These are phyloP conservation scores for Chloris gayana DNA, from an alignment of 176 grass and related monocot species.

Conservation along the genomic window DNA sequence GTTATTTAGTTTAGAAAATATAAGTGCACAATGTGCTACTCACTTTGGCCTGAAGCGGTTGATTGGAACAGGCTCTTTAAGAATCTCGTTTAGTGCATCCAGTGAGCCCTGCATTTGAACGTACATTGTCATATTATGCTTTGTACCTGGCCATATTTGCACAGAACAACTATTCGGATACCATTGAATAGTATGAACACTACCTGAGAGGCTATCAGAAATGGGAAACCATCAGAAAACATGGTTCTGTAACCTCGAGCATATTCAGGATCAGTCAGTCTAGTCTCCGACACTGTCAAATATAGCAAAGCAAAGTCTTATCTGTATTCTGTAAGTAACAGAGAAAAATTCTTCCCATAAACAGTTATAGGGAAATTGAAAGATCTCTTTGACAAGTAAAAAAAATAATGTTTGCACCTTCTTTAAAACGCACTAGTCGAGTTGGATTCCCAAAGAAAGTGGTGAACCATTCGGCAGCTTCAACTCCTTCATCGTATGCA, in stretches of 20 bases:
- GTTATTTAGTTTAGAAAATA: not conserved
- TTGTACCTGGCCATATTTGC: slow-evolving; percentile 16
- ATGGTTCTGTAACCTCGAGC: not conserved
- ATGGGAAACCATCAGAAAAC: not conserved
- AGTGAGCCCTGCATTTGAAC: slow-evolving; percentile 65
- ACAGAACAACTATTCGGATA: not conserved
- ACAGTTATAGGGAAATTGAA: not conserved
- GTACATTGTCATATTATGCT: slow-evolving; percentile 5
- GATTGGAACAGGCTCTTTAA: not conserved
- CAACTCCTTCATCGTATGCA: slow-evolving; percentile 77
- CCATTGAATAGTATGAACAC: not conserved
- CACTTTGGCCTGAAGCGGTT: slow-evolving; percentile 58
- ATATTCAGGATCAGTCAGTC: slow-evolving; percentile 42
- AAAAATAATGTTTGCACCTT: slow-evolving; percentile 26
- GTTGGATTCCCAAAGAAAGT: slow-evolving; percentile 67
- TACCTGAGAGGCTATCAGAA: not conserved
- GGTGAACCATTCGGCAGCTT: slow-evolving; percentile 76
- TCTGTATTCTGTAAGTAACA: not conserved
- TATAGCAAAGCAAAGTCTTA: not conserved
- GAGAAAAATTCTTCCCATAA: not conserved
- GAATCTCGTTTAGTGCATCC: slow-evolving; percentile 62
- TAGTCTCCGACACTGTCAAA: slow-evolving; percentile 62
- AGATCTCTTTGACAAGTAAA: not conserved
- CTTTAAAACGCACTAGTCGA: slow-evolving; percentile 71
- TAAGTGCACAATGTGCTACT: not conserved